A percentile compares a stretch with the other conserved stretches of the same genome.
These are phyloP conservation scores for Coffea eugenioides DNA, from an alignment of 257 asterid genomes.

Conservation along the genomic window DNA sequence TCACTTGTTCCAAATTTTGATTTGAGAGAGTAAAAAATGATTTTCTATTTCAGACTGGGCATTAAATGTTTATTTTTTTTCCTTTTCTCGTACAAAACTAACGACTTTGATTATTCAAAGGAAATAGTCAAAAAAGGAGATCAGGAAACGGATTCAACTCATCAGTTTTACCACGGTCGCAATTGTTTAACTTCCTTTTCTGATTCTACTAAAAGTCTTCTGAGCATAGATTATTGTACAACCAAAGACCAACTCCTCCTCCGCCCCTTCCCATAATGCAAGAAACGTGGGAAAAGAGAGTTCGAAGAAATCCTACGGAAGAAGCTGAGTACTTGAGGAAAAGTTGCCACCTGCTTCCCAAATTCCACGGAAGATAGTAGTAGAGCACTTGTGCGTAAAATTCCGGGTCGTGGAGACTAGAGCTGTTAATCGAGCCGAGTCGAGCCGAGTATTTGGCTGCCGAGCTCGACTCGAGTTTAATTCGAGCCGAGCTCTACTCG, in stretches of 20 bases:
- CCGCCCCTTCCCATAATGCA: no score
- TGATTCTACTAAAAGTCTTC: not conserved
- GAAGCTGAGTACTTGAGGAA: not conserved
- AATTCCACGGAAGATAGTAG: not conserved
- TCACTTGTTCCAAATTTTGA: not conserved
- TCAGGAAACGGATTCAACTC: no score
- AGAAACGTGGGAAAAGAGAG: not conserved
- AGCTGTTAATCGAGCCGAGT: no score
- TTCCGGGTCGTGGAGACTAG: not conserved
- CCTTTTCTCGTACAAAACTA: not conserved
- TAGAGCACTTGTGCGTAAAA: not conserved
- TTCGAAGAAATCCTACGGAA: not conserved
- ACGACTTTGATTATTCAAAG: not conserved
- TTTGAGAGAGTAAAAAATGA: no score
- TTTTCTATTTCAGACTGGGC: not conserved
- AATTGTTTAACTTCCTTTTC: not conserved
- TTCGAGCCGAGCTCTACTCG: no score
- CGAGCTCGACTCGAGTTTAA: no score
- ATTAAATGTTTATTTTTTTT: not conserved
- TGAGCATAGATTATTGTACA: not conserved
- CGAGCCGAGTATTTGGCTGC: no score
- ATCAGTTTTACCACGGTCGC: no score
- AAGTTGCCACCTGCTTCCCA: not conserved
- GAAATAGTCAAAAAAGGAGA: not conserved
- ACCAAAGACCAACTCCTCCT: not conserved